Evolutionary conservation across 257 asterid genomes (phyloP), one percentile per base, ranked within the genome.

Genomic region (Solanum sejunctum): DNA sequence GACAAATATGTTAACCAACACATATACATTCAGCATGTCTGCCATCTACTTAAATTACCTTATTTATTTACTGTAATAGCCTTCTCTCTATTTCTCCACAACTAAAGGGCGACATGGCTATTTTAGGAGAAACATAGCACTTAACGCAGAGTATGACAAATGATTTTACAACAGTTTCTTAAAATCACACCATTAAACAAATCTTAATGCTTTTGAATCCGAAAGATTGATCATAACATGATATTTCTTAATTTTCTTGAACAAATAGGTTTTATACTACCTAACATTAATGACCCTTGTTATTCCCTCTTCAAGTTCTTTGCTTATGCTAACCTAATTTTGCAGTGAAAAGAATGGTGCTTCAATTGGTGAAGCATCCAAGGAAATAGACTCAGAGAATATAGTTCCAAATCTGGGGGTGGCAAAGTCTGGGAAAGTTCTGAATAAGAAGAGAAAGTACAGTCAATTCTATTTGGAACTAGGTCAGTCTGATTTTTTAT

Each of bases 401-500:
- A 77, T 84, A 83, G 9, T 18, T 6, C 13, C 88, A 66, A 84
- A 85, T 79, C 47, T 41, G 51, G 90, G 69, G 60, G 67, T 39
- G 71, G 63, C 83, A 49, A 75, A 89, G 84, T 73, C 90, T 18
- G 84, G 86, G 81, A 88, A 91, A 82, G 89, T 89, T 85, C 56
- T 92, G 86, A 92, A 90, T 80, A 95, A 93, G 90, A 95, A 94
- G 85, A 89, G 93, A 85, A 95, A 88, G 58, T 92, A 92, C 82
- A 96, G 93, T 6, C 98, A 94, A 88, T 87, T 92, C 39, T 90
- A 89, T 84, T 88, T 94, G 90, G 96, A 94, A 72, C 81, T 95
- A 78, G 97, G 99, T 13, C 97, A 94, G 85, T 93, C 97, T 45
- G 90, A 94, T 89, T 94, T 95, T 88, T 87, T 92, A 6, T 75